Percentiles rank a stretch among this genome's conserved stretches.
Evolutionary conservation across 805 yeast species (phyloP).

Genomic region (Ascoidea asiatica): DNA sequence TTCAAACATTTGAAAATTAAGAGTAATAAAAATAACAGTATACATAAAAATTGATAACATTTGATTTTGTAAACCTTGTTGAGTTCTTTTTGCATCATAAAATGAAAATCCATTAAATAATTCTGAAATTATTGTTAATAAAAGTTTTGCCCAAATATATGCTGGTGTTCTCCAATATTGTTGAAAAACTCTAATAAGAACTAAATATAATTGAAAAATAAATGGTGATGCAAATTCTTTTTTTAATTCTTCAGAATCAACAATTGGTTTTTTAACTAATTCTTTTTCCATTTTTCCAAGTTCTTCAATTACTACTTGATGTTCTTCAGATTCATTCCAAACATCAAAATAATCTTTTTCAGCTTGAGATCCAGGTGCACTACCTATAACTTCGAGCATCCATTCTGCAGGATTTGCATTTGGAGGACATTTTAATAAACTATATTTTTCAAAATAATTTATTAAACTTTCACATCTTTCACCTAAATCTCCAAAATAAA

Average conservation of each 20-base stretch:
- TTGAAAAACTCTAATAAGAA: constrained; percentile 40
- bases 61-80: constrained; percentile 71
- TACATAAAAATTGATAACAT: constrained; percentile 69
- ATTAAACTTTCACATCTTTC: constrained; percentile 43
- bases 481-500: constrained; percentile 75
- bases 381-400: constrained; percentile 63
- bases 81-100: constrained; percentile 48
- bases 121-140: constrained; percentile 39
- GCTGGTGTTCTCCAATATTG: constrained; percentile 60
- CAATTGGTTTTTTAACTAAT: constrained; percentile 24
- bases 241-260: constrained; percentile 18
- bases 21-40: constrained; percentile 37
- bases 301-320: constrained; percentile 41
- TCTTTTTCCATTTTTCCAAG: constrained; percentile 53
- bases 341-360: constrained; percentile 48
- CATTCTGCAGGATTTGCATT: constrained; percentile 68
- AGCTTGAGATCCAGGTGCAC: constrained; percentile 60
- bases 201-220: constrained; percentile 27
- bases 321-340: constrained; percentile 60
- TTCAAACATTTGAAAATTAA: constrained; percentile 53
- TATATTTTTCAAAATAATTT: constrained; percentile 54
- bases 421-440: constrained; percentile 52
- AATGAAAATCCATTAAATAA: constrained; percentile 65
- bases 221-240: constrained; percentile 31
- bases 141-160: constrained; percentile 45